Base-by-base conservation (phyloP, 306 rosid genomes). In the Luffa aegyptiaca region DNA sequence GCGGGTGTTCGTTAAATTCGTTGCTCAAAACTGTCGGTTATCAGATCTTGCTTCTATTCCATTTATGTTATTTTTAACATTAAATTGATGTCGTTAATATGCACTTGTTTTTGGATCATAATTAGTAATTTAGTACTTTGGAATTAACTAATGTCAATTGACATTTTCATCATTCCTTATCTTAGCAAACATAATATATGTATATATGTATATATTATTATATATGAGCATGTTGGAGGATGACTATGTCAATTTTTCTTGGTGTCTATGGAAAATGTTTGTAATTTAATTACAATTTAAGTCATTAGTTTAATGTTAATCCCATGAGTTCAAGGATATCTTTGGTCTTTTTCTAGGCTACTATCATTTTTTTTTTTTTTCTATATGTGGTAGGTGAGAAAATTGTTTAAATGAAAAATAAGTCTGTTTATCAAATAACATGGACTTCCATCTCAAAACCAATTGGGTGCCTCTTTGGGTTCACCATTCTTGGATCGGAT, bases 1-100 rank as follows among this genome's bases (percentile, higher is more conserved):
- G 79, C 79, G 64, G 64, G 79, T 75, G 79, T 75, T 75, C 79
- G 79, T 75, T 75, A 75, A 75, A 75, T 75, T 55, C 79, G 79
- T 75, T 75, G 79, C 63, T 75, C 35, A n/a, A 14, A 52, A 75
- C 48, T 75, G 79, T 75, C 79, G 64, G 79, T 36, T 52, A 17
- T 53, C 36, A 9, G 37, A 69, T 31, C 21, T 26, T 45, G n/a
- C 31, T 14, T 20, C 12, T 48, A 17, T 72, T 46, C 3, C 37
- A 11, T 9, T 20, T 2, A 11, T 21, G 52, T 70, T 71, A 21
- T 45, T 71, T 71, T 45, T 18, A 13, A 46, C 41, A 44, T 74
- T 17, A 74, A 46, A 3, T 48, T 72, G 3, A 49, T 74, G 46
- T 33, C 42, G 14, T 49, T 9, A 51, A 49, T 48, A 12, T 49